Percentiles rank a stretch among this genome's conserved stretches.
phyloP scores from a whole-genome alignment of 225 moss, liverwort and hornwort genomes.

The Takakia lepidozioides region DNA sequence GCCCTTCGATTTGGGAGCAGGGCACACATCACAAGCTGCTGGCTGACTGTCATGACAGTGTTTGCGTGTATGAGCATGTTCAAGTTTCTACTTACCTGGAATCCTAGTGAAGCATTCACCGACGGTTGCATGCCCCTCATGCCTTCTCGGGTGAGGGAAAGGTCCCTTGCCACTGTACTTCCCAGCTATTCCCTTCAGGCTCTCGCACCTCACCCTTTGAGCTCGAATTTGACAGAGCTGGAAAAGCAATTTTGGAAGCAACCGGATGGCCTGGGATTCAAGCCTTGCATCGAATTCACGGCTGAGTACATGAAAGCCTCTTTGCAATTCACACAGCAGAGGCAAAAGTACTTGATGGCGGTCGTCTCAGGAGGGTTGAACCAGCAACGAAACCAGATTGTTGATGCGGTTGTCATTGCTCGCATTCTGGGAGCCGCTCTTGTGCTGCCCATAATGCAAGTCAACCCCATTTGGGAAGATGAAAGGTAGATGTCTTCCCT shows the following conservation, averaged over 20 bases:
- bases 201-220: constrained; percentile 18
- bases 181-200: too few species aligned
- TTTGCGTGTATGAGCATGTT: constrained; percentile 40
- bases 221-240: constrained; percentile 17
- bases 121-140: neutral
- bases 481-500: constrained; percentile 37
- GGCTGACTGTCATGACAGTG: constrained; percentile 27
- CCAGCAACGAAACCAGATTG: constrained; percentile 70
- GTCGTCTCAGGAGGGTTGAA: constrained; percentile 60
- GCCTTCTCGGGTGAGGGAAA: neutral
- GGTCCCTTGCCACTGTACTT: neutral
- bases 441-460: constrained; percentile 55
- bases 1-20: constrained; percentile 29
- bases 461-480: constrained; percentile 62
- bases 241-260: constrained; percentile 49
- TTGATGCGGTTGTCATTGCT: constrained; percentile 62
- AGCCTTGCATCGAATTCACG: constrained; percentile 34
- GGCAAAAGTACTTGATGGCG: constrained; percentile 47
- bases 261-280: constrained; percentile 35
- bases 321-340: constrained; percentile 4
- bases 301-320: constrained; percentile 14
- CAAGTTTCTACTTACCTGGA: constrained; percentile 26
- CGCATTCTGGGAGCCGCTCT: constrained; percentile 48
- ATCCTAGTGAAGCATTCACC: constrained; percentile 6
- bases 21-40: constrained; percentile 37